These are phyloP conservation scores for Tetracladium maxilliforme DNA, from an alignment of 2,329 filamentous ascomycete genomes.

Conservation along the genomic window DNA sequence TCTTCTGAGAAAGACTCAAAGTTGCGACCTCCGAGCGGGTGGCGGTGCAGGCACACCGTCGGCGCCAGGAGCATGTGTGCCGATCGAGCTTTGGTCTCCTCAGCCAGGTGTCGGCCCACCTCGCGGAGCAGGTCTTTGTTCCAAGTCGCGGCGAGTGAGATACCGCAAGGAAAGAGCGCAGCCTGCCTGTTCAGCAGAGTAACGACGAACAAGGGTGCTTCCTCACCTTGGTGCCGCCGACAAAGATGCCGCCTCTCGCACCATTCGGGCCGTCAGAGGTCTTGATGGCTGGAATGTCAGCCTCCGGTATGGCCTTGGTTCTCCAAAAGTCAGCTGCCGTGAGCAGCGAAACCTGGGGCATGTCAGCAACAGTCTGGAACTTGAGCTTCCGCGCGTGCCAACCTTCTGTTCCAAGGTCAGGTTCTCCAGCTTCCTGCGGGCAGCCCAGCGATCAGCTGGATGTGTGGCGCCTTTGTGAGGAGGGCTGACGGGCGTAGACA, in stretches of 20 bases:
- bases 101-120: conserved; percentile 55
- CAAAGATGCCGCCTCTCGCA: conserved; percentile 52
- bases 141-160: conserved; percentile 69
- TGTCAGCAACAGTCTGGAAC: conserved; percentile 4
- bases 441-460: too few relatives aligned
- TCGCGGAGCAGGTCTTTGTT: conserved; percentile 55
- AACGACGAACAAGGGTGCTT: neutral
- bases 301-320: conserved; percentile 45
- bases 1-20: conserved; percentile 84
- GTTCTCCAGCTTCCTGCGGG: too few relatives aligned
- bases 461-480: too few relatives aligned
- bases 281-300: conserved; percentile 49
- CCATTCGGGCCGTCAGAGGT: conserved; percentile 59
- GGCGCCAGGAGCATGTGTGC: conserved; percentile 62
- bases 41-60: conserved; percentile 70
- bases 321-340: conserved; percentile 57
- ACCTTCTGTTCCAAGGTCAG: too few relatives aligned
- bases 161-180: conserved; percentile 65
- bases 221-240: conserved; percentile 46
- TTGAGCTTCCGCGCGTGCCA: conserved; percentile 14
- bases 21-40: conserved; percentile 69
- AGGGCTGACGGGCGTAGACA: too few relatives aligned
- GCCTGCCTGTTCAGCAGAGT: conserved; percentile 30
- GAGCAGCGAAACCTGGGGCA: conserved; percentile 37
- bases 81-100: conserved; percentile 59